Evolutionary conservation across 768 basidiomycete genomes (phyloP).

Genomic region (Rhodotorula babjevae): DNA sequence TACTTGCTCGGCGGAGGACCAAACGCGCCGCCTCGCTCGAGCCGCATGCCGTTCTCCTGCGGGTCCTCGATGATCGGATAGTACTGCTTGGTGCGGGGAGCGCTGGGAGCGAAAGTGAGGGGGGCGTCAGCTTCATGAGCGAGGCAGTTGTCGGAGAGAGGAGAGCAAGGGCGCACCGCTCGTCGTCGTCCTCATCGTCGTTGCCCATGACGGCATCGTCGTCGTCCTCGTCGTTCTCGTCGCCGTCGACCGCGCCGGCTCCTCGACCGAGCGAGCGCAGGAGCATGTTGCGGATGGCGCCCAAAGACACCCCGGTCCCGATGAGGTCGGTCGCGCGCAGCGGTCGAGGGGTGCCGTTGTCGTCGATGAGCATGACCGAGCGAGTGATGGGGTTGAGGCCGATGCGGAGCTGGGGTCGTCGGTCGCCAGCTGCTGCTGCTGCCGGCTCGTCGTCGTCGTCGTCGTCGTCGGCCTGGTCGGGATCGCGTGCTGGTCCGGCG

Average conservation of each 20-base stretch:
- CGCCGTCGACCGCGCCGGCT: constrained; percentile 1
- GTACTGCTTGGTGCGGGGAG: constrained; percentile 19
- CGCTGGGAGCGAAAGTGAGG: not conserved
- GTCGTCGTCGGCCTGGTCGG: constrained; percentile 14
- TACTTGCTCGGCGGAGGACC: constrained; percentile 1
- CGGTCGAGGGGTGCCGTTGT: not conserved
- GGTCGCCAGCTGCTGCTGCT: not conserved
- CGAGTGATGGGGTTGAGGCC: constrained; percentile 5
- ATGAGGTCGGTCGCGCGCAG: constrained; percentile 8
- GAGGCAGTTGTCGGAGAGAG: not conserved
- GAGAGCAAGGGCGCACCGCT: not conserved
- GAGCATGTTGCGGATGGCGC: constrained; percentile 20
- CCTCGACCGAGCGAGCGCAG: constrained; percentile 6
- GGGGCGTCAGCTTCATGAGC: too few species aligned
- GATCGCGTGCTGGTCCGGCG: not conserved
- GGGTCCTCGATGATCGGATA: constrained; percentile 26
- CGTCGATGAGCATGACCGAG: constrained; percentile 10
- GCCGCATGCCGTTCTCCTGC: constrained; percentile 54
- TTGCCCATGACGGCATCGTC: not conserved
- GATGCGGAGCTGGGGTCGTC: constrained; percentile 7
- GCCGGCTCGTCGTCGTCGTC: constrained; percentile 7
- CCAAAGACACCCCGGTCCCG: constrained; percentile 18
- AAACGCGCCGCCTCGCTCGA: constrained; percentile 74
- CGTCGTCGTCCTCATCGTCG: constrained; percentile 11
- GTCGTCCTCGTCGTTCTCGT: constrained; percentile 12